phyloP scores from a whole-genome alignment of 2,329 filamentous ascomycete genomes.

The Cladophialophora bantiana region DNA sequence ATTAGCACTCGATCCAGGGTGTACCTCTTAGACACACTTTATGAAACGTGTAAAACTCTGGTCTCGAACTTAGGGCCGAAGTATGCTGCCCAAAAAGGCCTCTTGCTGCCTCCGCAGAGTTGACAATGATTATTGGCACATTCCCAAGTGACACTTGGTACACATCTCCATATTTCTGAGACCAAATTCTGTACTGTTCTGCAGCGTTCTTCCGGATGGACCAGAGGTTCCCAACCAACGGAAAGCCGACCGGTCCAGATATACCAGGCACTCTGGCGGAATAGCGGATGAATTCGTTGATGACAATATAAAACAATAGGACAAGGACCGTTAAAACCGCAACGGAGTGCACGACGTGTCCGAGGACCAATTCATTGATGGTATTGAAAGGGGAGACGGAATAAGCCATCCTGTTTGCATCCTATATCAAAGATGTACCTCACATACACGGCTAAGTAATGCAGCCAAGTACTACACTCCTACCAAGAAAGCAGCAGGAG shows the following conservation, averaged over 20 bases:
- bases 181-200: constrained; percentile 63
- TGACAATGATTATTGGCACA: constrained; percentile 63
- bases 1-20: neutral
- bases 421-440: neutral
- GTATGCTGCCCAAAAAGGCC: constrained; percentile 59
- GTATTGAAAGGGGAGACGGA: neutral
- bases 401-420: neutral
- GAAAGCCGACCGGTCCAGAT: constrained; percentile 58
- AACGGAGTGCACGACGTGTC: neutral
- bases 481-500: neutral
- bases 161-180: constrained; percentile 56
- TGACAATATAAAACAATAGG: constrained; percentile 51
- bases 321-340: neutral
- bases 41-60: constrained; percentile 65
- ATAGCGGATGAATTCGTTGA: constrained; percentile 57
- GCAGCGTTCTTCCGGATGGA: constrained; percentile 42
- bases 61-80: constrained; percentile 61
- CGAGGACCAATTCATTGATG: neutral
- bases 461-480: neutral
- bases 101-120: constrained; percentile 60
- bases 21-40: constrained; percentile 49
- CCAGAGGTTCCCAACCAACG: constrained; percentile 58
- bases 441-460: neutral
- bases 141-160: constrained; percentile 66
- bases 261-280: constrained; percentile 55